Evolutionary conservation across 768 basidiomycete genomes (phyloP), one percentile per base, ranked within the genome.

Genomic region (Tremella yokohamensis): DNA sequence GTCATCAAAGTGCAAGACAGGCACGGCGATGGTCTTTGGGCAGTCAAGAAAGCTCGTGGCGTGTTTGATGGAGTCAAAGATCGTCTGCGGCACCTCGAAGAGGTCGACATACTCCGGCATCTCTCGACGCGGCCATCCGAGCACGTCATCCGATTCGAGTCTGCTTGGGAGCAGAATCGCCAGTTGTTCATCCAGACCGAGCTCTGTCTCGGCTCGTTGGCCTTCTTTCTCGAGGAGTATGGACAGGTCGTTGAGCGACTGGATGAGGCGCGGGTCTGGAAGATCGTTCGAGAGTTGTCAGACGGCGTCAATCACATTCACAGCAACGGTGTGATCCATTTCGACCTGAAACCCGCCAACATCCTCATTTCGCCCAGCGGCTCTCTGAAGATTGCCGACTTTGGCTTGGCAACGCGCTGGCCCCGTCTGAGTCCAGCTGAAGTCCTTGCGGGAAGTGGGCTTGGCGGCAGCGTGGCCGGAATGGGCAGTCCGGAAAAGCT

Each of bases 261-360:
- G 56, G 91, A 96, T 70, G 94, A 99, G 77, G 87, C 86, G 19
- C 83, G 90, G 62, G 89, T 97, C 52, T 99, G 96, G 96, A 98
- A 98, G 82, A 87, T 98, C 69, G 80, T 94, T 63, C 85, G 85
- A 47, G 94, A 98, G 78, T 80, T 98, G 60, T 87, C 87, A 74
- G 86, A 87, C 73, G 94, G 96, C 62, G 81, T 98, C 64, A 81
- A 83, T 59, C 96, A 97, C 78, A 88, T 98, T 60, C 96, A 99
- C 76, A 83, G 84, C 64, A 83, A 85, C 40, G 87, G 87, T 50
- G 85, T 96, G 55, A 88, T 98, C 55, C 96, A 99, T 79, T 83
- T 99, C 57, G 96, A 99, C 79, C 80, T 99, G 63, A 99, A 99
- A 80, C 96, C 96, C 15, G 90, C 90, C 49, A 99, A 99, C 75